Conservation (phyloP, 129 eudicot species). For the Cynara cardunculus region DNA sequence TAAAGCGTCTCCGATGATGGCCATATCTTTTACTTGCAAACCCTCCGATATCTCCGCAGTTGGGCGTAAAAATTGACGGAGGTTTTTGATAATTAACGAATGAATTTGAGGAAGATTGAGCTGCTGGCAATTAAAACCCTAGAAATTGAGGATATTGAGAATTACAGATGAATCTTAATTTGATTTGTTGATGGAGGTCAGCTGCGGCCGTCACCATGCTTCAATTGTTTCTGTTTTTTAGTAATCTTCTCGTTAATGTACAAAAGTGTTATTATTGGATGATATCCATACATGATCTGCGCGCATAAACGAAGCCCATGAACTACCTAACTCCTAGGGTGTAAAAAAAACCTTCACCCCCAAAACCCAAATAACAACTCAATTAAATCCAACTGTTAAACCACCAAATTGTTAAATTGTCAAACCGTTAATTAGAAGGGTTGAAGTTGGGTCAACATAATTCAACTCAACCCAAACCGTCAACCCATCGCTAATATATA, state of each 20-base stretch:
- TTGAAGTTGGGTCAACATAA: too few relatives aligned
- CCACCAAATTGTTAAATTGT: too few relatives aligned
- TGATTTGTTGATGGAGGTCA: neutral
- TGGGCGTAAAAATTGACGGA: neutral
- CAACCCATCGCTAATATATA: too few relatives aligned
- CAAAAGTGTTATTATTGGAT: too few relatives aligned
- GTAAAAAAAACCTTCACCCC: too few relatives aligned
- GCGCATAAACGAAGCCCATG: too few relatives aligned
- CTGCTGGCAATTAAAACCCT: constrained; percentile 15
- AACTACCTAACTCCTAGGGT: too few relatives aligned
- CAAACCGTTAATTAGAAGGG: too few relatives aligned
- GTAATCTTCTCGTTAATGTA: neutral
- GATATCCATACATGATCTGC: too few relatives aligned
- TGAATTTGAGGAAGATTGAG: neutral
- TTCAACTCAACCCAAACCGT: too few relatives aligned
- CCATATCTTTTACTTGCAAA: constrained; percentile 30
- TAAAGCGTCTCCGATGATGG: constrained; percentile 69
- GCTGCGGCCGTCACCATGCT: neutral
- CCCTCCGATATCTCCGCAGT: neutral
- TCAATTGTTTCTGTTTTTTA: neutral
- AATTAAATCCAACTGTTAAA: too few relatives aligned
- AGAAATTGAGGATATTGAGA: constrained; percentile 14
- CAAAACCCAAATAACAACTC: too few relatives aligned
- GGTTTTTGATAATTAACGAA: neutral
- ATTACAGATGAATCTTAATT: neutral